A percentile compares a stretch with the other conserved stretches of the same genome.
Evolutionary conservation across 148 eudicot genomes (phyloP).

Genomic region (Nyssa sinensis): DNA sequence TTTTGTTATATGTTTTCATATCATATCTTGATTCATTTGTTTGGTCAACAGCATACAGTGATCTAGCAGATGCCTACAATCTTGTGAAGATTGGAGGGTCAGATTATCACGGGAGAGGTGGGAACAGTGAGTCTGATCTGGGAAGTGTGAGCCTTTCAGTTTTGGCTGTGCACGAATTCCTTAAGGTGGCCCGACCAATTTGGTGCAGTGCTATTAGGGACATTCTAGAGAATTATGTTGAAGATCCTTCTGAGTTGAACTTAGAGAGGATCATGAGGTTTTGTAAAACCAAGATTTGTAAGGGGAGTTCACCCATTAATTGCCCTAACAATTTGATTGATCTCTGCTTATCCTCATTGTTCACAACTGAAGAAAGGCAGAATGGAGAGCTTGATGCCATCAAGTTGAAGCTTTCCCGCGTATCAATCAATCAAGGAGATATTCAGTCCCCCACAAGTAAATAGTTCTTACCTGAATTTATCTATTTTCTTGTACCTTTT

Average conservation of each 20-base stretch:
- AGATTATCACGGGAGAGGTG: slow-evolving; percentile 87
- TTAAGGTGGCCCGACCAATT: slow-evolving; percentile 76
- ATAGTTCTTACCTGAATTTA: neutral
- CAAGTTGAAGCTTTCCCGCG: slow-evolving; percentile 43
- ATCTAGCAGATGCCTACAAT: slow-evolving; percentile 75
- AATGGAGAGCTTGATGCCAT: slow-evolving; percentile 50
- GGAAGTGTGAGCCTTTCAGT: slow-evolving; percentile 83
- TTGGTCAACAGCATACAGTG: slow-evolving; percentile 61
- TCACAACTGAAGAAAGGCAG: slow-evolving; percentile 68
- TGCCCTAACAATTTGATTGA: slow-evolving; percentile 40
- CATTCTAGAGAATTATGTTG: slow-evolving; percentile 48
- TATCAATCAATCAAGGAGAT: slow-evolving; percentile 26
- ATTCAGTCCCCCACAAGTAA: slow-evolving; percentile 13
- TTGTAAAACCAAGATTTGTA: slow-evolving; percentile 30
- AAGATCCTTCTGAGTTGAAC: slow-evolving; percentile 66
- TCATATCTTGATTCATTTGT: slow-evolving; percentile 13
- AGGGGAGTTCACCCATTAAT: slow-evolving; percentile 20
- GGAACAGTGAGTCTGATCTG: slow-evolving; percentile 67
- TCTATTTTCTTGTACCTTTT: neutral
- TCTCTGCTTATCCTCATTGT: slow-evolving; percentile 56
- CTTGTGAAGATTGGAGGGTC: slow-evolving; percentile 94
- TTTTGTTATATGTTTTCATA: neutral
- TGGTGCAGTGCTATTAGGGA: slow-evolving; percentile 72
- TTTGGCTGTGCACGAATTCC: slow-evolving; percentile 63
- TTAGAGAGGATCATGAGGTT: slow-evolving; percentile 57